phyloP scores from a whole-genome alignment of 768 basidiomycete species.

The Inosperma sp. region DNA sequence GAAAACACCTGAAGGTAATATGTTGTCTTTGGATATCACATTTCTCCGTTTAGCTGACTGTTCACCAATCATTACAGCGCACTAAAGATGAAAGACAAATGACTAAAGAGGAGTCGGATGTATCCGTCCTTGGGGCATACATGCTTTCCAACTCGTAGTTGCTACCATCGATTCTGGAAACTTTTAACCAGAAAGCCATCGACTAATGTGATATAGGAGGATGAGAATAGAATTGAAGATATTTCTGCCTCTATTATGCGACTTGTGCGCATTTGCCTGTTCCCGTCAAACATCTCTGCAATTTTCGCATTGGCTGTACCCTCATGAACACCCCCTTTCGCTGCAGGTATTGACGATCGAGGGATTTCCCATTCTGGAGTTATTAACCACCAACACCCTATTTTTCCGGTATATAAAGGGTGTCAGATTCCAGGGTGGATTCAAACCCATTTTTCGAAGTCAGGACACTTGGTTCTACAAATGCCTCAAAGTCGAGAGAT shows the following conservation, averaged over 20 bases:
- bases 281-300: background rate
- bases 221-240: slow-evolving; percentile 24
- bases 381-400: slow-evolving; percentile 16
- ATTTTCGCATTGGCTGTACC: no score
- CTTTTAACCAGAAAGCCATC: slow-evolving; percentile 17
- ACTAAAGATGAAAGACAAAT: slow-evolving; percentile 36
- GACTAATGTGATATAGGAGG: slow-evolving; percentile 23
- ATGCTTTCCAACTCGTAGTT: slow-evolving; percentile 32
- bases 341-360: slow-evolving; percentile 13
- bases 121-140: slow-evolving; percentile 37
- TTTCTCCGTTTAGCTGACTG: slow-evolving; percentile 17
- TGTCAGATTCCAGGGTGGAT: no score
- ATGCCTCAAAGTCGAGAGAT: slow-evolving; percentile 27
- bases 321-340: slow-evolving; percentile 14
- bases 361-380: slow-evolving; percentile 26
- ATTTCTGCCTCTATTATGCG: slow-evolving; percentile 15
- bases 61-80: slow-evolving; percentile 35
- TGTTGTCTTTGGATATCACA: slow-evolving; percentile 10
- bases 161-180: slow-evolving; percentile 26
- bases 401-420: no score
- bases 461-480: background rate
- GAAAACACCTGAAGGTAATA: slow-evolving; percentile 82
- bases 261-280: slow-evolving; percentile 14
- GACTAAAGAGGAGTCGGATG: slow-evolving; percentile 26
- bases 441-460: background rate